Evolutionary conservation across 1,284 basidiomycete genomes (phyloP), one percentile per base, ranked within the genome.

Genomic region (Trametes pubescens): DNA sequence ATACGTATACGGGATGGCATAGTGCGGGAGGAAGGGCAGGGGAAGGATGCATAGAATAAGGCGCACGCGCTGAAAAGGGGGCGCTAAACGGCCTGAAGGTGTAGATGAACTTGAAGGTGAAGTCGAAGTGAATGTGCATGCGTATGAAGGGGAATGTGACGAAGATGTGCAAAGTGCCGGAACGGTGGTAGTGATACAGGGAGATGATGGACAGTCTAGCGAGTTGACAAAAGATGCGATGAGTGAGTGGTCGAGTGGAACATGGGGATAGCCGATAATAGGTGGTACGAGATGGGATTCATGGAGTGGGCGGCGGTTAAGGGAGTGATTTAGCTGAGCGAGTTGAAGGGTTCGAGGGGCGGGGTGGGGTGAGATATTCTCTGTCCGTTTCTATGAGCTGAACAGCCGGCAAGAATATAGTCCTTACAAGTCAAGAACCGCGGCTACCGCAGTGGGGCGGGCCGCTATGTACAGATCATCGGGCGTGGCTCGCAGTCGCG

Each of bases 391-490:
- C 47, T 48, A 48, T 48, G 47, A 48, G 47, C 47, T 29, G 47
- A n/a, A 24, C 47, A 29, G 11, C 47, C 47, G 14, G 47, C 47
- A 62, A 59, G 59, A 65, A 65, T 55, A 59, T 52, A 58, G 69
- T 72, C 68, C 69, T 64, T 47, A 49, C 46, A 48, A 49, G 24
- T 40, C 24, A 43, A 43, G 9, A 51, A 11, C 18, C 38, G 18
- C 54, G 24, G 32, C 35, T 8, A 13, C 51, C 21, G 18, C 5
- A 4, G 29, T 8, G 4, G 16, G 14, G n/a, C 4, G n/a, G 16
- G 18, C 40, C 32, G 47, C 62, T 66, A 72, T 64, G 65, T 71
- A 67, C 71, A 72, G 43, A 71, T 71, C 66, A 71, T 71, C 47
- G 70, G 56, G 38, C 67, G 70, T 58, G 68, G 63, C 62, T 62